These are phyloP conservation scores for Candida montana DNA, from an alignment of 805 yeast species.

Conservation along the genomic window DNA sequence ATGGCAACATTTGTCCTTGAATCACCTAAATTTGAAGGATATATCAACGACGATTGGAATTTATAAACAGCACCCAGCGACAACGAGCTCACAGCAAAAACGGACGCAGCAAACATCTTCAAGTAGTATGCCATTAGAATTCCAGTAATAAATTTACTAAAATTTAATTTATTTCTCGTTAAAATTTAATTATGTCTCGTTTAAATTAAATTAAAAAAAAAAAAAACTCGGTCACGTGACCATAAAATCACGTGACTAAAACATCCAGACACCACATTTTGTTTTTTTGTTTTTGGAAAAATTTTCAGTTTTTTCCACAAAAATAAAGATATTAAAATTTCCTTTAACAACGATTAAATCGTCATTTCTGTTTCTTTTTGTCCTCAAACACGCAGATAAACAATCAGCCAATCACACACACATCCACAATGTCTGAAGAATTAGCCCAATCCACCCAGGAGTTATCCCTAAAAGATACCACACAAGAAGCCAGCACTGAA, in stretches of 20 bases:
- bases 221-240: too few relatives aligned
- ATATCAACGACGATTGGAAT: slow-evolving; percentile 64
- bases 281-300: too few relatives aligned
- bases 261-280: not conserved
- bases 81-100: slow-evolving; percentile 38
- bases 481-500: slow-evolving; percentile 1
- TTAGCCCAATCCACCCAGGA: slow-evolving; percentile 24
- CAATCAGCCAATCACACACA: not conserved
- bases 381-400: too few relatives aligned
- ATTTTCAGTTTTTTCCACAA: not conserved
- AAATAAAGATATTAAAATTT: too few relatives aligned
- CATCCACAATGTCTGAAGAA: slow-evolving; percentile 22
- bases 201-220: too few relatives aligned
- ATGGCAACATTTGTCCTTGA: slow-evolving; percentile 68
- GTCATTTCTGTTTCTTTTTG: too few relatives aligned
- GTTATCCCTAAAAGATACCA: slow-evolving; percentile 16
- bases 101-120: slow-evolving; percentile 38
- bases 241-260: too few relatives aligned
- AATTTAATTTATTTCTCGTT: not conserved
- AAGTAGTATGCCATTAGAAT: slow-evolving; percentile 5
- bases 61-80: slow-evolving; percentile 50
- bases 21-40: slow-evolving; percentile 76
- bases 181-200: not conserved
- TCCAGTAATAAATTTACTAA: not conserved
- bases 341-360: too few relatives aligned